These are phyloP conservation scores for Aphanomyces euteiches DNA, from an alignment of 352 stramenopile genomes.

Conservation along the genomic window DNA sequence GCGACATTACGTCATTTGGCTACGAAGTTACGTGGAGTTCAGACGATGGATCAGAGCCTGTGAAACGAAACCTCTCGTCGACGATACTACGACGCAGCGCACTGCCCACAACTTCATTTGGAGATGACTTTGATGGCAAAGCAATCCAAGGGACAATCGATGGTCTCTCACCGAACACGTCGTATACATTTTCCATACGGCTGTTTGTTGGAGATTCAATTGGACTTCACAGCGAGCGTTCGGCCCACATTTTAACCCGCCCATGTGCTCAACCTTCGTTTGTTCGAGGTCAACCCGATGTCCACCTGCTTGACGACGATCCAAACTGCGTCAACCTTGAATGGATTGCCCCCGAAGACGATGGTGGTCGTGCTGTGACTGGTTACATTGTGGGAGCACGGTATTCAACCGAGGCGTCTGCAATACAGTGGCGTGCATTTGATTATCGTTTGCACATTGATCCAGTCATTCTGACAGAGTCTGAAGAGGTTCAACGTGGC, in stretches of 20 bases:
- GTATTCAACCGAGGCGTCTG: constrained; percentile 4
- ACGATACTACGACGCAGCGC: constrained; percentile 50
- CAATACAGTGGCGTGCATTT: constrained; percentile 16
- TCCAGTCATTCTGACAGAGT: constrained; percentile 24
- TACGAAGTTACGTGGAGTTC: constrained; percentile 59
- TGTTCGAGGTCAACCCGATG: constrained; percentile 44
- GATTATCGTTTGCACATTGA: constrained; percentile 10
- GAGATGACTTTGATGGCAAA: constrained; percentile 72
- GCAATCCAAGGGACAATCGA: constrained; percentile 58
- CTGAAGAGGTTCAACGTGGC: neutral
- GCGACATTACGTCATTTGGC: constrained; percentile 61
- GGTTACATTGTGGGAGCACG: constrained; percentile 43
- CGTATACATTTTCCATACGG: constrained; percentile 71
- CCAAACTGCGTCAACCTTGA: constrained; percentile 44
- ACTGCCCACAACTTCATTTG: constrained; percentile 63
- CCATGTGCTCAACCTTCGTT: constrained; percentile 41
- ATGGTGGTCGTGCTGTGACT: constrained; percentile 49
- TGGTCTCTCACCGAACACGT: constrained; percentile 49
- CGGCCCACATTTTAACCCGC: constrained; percentile 42
- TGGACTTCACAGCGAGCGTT: constrained; percentile 52
- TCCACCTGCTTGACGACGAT: neutral
- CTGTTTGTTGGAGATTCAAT: constrained; percentile 54
- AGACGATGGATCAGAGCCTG: constrained; percentile 29
- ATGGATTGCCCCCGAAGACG: constrained; percentile 56
- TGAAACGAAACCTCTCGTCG: constrained; percentile 46